Conservation (phyloP, 1,284 basidiomycete species). For the Rhizopogon parksii region DNA sequence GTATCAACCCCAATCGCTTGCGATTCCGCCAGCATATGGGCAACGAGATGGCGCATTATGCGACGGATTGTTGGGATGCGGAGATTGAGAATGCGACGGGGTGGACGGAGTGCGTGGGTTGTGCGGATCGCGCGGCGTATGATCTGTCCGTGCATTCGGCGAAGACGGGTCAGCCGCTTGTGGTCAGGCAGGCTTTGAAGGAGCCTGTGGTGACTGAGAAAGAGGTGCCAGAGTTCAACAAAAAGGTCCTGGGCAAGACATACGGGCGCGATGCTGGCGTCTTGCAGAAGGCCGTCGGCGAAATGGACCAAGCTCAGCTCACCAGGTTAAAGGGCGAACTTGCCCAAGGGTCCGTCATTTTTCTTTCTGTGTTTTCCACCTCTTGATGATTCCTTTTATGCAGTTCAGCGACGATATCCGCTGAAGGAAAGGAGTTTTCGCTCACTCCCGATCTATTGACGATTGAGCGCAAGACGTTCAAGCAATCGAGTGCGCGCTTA, state of each 20-base stretch:
- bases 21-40: constrained; percentile 96
- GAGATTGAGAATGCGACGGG: constrained; percentile 94
- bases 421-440: constrained; percentile 66
- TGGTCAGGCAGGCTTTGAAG: constrained; percentile 81
- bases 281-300: constrained; percentile 66
- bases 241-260: constrained; percentile 85
- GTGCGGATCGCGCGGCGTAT: constrained; percentile 96
- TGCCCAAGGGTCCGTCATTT: constrained; percentile 55
- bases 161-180: constrained; percentile 65
- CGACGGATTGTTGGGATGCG: constrained; percentile 98
- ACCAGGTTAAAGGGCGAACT: constrained; percentile 70
- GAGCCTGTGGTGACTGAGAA: constrained; percentile 73
- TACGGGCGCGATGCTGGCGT: constrained; percentile 81
- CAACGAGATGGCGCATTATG: constrained; percentile 99
- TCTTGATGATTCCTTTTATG: constrained; percentile 12
- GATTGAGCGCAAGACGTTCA: constrained; percentile 83
- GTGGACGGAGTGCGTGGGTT: constrained; percentile 99
- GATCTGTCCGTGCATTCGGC: constrained; percentile 65
- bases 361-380: constrained; percentile 8
- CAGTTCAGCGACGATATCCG: constrained; percentile 44
- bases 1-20: constrained; percentile 80
- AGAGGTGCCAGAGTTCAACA: constrained; percentile 75
- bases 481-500: constrained; percentile 68
- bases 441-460: constrained; percentile 73
- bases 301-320: constrained; percentile 66